Base-by-base conservation (phyloP, 106 monocot genomes). In the Agapanthus africanus region DNA sequence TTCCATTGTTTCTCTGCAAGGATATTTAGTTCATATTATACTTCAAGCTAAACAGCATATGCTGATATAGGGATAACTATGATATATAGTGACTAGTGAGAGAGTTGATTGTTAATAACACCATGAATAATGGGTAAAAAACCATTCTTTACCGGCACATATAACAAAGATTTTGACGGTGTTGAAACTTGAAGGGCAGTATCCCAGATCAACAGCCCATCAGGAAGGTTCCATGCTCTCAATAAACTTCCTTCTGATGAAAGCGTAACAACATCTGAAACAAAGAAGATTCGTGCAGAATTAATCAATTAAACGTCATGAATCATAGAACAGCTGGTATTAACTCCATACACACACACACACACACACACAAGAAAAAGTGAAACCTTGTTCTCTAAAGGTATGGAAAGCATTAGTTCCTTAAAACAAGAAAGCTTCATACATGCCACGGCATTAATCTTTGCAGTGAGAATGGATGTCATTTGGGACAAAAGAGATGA, bases 181-280 rank as follows among this genome's bases (percentile, higher is more conserved):
- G 57, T 67, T 41, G 83, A 87, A 78, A 69, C 59, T 59, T 80
- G 85, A 66, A 99, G 79, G 78, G 67, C 40, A 26, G 87, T 70
- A 56, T 99, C 99, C 99, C 99, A 99, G 42, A 87, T 81, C 85
- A 99, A 83, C 80, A 87, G 90, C n/a, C 99, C 99, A 82, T 99
- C 99, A 57, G 99, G 99, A 81, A 99, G 93, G 72, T 93, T 99
- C 99, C 99, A 99, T 70, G 99, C 93, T 70, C 99, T 90, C 69
- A 99, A 70, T 56, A 88, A 41, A 70, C 79, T 83, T 30, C 99
- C 93, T 77, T 75, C 78, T 49, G 93, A 93, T 41, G 99, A 99
- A 38, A 93, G 93, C 60, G 93, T 81, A 21, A 99, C 22, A 77
- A 93, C 83, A 93, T 87, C 99, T 99, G 79, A 64, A 82, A 73